Evolutionary conservation across 768 basidiomycete species (phyloP).

Genomic region (Xerocomellus amylosporus): DNA sequence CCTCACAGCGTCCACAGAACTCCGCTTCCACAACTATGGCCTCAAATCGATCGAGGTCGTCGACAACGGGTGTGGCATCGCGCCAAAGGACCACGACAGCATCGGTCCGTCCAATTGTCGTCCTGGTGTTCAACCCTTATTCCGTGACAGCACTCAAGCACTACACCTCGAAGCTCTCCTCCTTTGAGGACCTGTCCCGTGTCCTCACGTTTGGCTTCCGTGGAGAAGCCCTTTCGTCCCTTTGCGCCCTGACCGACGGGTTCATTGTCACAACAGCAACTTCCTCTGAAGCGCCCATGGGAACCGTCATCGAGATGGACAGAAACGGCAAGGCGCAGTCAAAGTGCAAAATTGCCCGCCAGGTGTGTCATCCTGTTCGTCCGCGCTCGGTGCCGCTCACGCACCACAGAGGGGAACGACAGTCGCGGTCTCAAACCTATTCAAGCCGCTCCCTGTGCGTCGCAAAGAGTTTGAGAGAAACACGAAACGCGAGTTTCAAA

Average conservation of each 20-base stretch:
- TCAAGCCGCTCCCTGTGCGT: conserved; percentile 82
- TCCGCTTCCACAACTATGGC: conserved; percentile 87
- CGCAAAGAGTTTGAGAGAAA: conserved; percentile 90
- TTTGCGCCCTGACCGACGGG: conserved; percentile 77
- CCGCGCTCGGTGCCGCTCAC: neutral
- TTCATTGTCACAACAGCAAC: conserved; percentile 77
- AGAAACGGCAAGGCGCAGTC: conserved; percentile 57
- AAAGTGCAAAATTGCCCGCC: conserved; percentile 66
- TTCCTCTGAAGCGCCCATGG: conserved; percentile 67
- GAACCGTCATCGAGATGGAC: conserved; percentile 73
- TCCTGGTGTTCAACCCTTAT: neutral
- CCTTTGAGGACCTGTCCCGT: conserved; percentile 67
- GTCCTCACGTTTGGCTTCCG: conserved; percentile 91
- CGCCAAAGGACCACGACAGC: conserved; percentile 67
- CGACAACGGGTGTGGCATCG: conserved; percentile 91
- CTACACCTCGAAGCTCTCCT: conserved; percentile 86
- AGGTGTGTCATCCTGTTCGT: conserved; percentile 44
- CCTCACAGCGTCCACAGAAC: conserved; percentile 49
- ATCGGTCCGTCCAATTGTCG: conserved; percentile 54
- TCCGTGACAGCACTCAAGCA: conserved; percentile 74
- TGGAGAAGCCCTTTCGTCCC: conserved; percentile 91
- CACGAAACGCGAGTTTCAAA: conserved; percentile 83
- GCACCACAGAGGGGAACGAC: conserved; percentile 83
- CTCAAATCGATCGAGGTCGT: conserved; percentile 79
- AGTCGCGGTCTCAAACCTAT: conserved; percentile 65